Percentiles rank a stretch among this genome's conserved stretches.
phyloP scores from a whole-genome alignment of 805 yeast genomes.

The Lipomyces lipofer region DNA sequence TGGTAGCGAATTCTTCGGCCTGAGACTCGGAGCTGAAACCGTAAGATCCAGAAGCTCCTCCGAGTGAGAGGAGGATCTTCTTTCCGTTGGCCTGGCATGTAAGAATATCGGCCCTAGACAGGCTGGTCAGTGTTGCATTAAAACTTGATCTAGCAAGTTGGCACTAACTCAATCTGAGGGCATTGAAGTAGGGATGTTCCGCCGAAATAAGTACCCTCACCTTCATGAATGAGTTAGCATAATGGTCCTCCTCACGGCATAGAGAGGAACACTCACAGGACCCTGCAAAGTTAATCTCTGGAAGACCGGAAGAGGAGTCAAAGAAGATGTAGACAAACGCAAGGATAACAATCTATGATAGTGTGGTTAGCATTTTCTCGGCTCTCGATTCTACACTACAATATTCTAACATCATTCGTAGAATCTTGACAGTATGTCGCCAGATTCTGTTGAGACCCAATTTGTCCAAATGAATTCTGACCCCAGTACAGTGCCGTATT shows the following conservation, averaged over 20 bases:
- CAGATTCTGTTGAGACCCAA: slow-evolving; percentile 43
- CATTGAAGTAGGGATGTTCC: slow-evolving; percentile 50
- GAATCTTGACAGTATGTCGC: slow-evolving; percentile 64
- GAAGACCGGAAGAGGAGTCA: slow-evolving; percentile 31
- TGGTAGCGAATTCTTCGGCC: slow-evolving; percentile 59
- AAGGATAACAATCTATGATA: slow-evolving; percentile 42
- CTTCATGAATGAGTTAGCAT: not conserved
- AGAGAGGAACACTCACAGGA: slow-evolving; percentile 44
- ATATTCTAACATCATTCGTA: slow-evolving; percentile 66
- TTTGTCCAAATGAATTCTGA: slow-evolving; percentile 66
- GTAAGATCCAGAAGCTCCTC: slow-evolving; percentile 66
- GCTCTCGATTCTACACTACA: slow-evolving; percentile 44
- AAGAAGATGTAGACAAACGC: slow-evolving; percentile 66
- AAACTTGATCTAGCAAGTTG: not conserved
- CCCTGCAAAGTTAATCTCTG: slow-evolving; percentile 57
- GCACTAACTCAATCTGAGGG: slow-evolving; percentile 47
- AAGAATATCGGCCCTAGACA: slow-evolving; percentile 14
- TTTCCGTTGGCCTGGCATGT: slow-evolving; percentile 80
- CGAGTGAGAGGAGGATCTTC: slow-evolving; percentile 72
- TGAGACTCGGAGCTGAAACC: slow-evolving; percentile 53
- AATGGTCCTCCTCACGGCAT: not conserved
- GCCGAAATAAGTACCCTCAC: slow-evolving; percentile 36
- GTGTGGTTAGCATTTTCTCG: not conserved
- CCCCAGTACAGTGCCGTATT: slow-evolving; percentile 90
- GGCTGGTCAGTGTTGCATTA: not conserved